phyloP scores from a whole-genome alignment of 225 moss, liverwort and hornwort genomes.

The Sphagnum tenellum region DNA sequence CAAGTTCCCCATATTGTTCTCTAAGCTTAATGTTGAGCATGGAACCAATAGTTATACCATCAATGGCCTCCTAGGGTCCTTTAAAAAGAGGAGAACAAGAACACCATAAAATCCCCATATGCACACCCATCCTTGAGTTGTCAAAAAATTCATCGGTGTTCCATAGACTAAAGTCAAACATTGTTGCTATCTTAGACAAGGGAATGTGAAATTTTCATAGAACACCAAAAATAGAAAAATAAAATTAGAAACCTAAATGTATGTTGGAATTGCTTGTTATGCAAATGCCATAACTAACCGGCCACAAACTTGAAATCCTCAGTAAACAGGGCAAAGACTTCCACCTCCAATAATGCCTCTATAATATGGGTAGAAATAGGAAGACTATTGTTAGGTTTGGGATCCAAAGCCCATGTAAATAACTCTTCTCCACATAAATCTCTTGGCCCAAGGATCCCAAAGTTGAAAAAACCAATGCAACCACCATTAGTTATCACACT shows the following conservation, averaged over 20 bases:
- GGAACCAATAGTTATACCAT: too few species aligned
- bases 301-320: constrained; percentile 96
- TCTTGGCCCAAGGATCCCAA: constrained; percentile 45
- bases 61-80: too few species aligned
- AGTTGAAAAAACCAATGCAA: constrained; percentile 58
- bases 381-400: constrained; percentile 65
- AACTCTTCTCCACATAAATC: constrained; percentile 92
- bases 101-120: too few species aligned
- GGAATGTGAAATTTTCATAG: not conserved
- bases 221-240: not conserved
- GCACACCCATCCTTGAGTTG: too few species aligned
- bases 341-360: constrained; percentile 65
- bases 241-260: constrained; percentile 43
- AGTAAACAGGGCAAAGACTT: constrained; percentile 68
- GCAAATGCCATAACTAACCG: constrained; percentile 81
- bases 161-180: too few species aligned
- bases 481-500: constrained; percentile 68
- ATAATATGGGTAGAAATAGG: constrained; percentile 84
- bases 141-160: too few species aligned
- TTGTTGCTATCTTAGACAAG: not conserved
- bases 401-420: constrained; percentile 93
- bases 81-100: too few species aligned
- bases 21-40: too few species aligned
- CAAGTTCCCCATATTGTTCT: too few species aligned
- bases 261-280: constrained; percentile 90